Conservation (phyloP, 177 flowering plant species). For the Tripterygium wilfordii region DNA sequence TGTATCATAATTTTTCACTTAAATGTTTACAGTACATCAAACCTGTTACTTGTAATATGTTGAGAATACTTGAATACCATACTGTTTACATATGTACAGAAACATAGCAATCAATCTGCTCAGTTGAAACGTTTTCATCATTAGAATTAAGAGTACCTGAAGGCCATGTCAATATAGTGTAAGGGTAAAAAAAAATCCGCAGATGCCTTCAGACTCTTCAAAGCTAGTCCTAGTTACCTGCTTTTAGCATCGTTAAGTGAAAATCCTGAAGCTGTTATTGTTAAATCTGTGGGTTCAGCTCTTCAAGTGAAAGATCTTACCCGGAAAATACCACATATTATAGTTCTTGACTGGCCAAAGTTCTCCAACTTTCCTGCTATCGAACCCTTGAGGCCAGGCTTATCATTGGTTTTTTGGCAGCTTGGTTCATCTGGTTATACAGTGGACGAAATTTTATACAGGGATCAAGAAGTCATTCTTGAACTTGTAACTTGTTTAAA, state of each 20-base stretch:
- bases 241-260: slow-evolving; percentile 69
- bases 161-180: slow-evolving; percentile 49
- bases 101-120: too few species aligned
- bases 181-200: slow-evolving; percentile 54
- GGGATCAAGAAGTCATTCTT: slow-evolving; percentile 19
- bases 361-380: slow-evolving; percentile 29
- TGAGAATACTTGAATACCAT: too few species aligned
- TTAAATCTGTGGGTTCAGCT: slow-evolving; percentile 41
- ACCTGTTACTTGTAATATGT: too few species aligned
- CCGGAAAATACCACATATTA: slow-evolving; percentile 36
- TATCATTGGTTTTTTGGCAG: slow-evolving; percentile 24
- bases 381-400: slow-evolving; percentile 34
- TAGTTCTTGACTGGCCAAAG: slow-evolving; percentile 26
- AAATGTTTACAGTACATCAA: too few species aligned
- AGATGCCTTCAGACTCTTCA: slow-evolving; percentile 72
- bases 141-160: too few species aligned
- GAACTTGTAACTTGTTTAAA: slow-evolving; percentile 44
- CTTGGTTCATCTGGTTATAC: slow-evolving; percentile 33
- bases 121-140: too few species aligned
- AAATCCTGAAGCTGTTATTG: slow-evolving; percentile 38
- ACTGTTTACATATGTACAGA: too few species aligned
- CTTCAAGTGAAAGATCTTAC: slow-evolving; percentile 27
- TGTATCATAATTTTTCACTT: too few species aligned
- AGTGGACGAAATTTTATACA: slow-evolving; percentile 25
- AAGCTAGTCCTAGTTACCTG: slow-evolving; percentile 73